phyloP scores from a whole-genome alignment of 2,329 filamentous ascomycete species.

The Fusarium verrucosum region DNA sequence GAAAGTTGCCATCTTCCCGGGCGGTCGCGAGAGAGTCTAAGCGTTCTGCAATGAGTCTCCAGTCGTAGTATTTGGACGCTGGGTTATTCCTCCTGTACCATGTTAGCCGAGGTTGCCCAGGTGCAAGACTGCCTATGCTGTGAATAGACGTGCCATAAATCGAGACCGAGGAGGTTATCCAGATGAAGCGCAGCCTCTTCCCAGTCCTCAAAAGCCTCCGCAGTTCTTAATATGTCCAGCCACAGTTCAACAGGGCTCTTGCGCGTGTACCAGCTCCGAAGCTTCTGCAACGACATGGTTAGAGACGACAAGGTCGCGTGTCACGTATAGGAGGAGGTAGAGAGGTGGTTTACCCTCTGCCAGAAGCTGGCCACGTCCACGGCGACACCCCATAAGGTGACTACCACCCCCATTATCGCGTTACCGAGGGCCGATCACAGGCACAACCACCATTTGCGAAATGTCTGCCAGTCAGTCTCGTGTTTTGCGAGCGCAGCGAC shows the following conservation, averaged over 20 bases:
- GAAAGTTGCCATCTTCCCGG: conserved; percentile 75
- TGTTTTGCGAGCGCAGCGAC: conserved; percentile 20
- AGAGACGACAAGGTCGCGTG: conserved; percentile 16
- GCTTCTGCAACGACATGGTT: conserved; percentile 62
- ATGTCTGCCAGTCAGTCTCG: conserved; percentile 20
- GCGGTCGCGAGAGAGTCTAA: conserved; percentile 75
- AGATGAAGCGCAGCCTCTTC: conserved; percentile 82
- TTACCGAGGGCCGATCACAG: conserved; percentile 50
- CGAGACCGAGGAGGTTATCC: conserved; percentile 82
- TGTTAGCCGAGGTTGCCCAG: conserved; percentile 17
- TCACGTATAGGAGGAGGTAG: background rate
- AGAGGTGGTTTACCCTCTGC: conserved; percentile 62
- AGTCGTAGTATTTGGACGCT: conserved; percentile 84
- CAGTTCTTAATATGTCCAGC: conserved; percentile 70
- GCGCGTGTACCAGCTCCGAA: conserved; percentile 72
- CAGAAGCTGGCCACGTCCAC: conserved; percentile 71
- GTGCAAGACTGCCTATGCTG: background rate
- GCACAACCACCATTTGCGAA: conserved; percentile 45
- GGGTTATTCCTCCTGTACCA: conserved; percentile 78
- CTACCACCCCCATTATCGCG: conserved; percentile 54
- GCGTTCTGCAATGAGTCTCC: conserved; percentile 81
- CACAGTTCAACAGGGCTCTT: conserved; percentile 73
- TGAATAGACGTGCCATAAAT: conserved; percentile 71
- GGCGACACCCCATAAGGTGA: conserved; percentile 66
- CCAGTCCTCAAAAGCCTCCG: conserved; percentile 84